Percentiles rank a stretch among this genome's conserved stretches.
Conservation (phyloP, 768 basidiomycete genomes). For the Lactarius indigo region DNA sequence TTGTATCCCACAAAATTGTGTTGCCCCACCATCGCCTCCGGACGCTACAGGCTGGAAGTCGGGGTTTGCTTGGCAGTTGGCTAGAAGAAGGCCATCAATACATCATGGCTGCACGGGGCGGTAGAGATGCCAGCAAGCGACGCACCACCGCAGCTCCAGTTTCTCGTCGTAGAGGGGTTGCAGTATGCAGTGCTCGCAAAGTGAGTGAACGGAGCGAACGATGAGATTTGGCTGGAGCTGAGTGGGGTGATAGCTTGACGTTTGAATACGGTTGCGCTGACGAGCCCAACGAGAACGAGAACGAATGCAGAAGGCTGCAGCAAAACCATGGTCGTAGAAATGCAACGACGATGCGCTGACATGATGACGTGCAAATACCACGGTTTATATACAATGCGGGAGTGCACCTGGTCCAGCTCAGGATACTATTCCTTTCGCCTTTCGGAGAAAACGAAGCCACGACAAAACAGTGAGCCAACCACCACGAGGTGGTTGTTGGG, state of each 20-base stretch:
- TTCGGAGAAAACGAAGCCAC: background rate
- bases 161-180: constrained; percentile 26
- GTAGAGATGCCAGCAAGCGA: background rate
- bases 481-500: background rate
- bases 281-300: background rate
- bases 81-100: constrained; percentile 26
- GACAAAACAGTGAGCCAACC: background rate
- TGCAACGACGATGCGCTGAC: too few relatives aligned
- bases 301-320: background rate
- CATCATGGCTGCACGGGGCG: background rate
- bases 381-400: background rate
- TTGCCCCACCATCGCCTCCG: constrained; percentile 42
- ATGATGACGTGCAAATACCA: background rate
- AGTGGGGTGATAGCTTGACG: constrained; percentile 27
- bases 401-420: background rate
- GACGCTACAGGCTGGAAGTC: constrained; percentile 46
- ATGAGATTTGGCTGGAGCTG: constrained; percentile 28
- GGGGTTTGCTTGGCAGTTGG: constrained; percentile 46
- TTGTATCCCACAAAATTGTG: constrained; percentile 41
- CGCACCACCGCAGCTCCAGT: constrained; percentile 33
- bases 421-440: background rate
- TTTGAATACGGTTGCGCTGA: background rate
- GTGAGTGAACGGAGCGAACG: constrained; percentile 32
- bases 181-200: constrained; percentile 36
- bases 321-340: background rate